Evolutionary conservation across 352 stramenopile species (phyloP), one percentile per base, ranked within the genome.

Genomic region (Phytophthora melonis): DNA sequence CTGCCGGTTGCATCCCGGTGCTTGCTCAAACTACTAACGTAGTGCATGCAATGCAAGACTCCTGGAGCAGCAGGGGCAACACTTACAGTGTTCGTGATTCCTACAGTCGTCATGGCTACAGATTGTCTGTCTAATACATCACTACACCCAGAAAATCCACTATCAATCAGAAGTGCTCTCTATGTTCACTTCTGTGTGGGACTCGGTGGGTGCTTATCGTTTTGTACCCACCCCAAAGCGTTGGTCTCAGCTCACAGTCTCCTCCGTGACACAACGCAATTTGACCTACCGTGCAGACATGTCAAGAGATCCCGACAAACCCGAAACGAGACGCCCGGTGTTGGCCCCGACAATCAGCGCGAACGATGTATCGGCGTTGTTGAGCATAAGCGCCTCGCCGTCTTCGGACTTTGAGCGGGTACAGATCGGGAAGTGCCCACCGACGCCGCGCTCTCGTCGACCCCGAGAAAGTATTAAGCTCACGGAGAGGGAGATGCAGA

Each of bases 401-500:
- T 50, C 67, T 6, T 50, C 65, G 10, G 25, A 32, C 5, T 70
- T 66, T 23, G 66, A 73, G 39, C 58, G 62, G 16, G 61, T 80
- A 14, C 63, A 41, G 1, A 68, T 77, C 32, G 72, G 72, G 9
- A 75, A 79, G 19, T 75, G 72, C 52, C 66, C 71, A 0, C 72
- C 61, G 19, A 72, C 67, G 18, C 72, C 72, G 59, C 61, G 67
- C 14, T 75, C 72, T 13, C 77, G 81, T 18, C 74, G 81, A 61
- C 76, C 78, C 14, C 75, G 86, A 55, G 68, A 75, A 62, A 70
- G 67, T 53, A 86, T 87, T 11, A 84, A 74, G 5, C 84, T 92
- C 8, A 79, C 86, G 11, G 57, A 68, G 4, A 75, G 83, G 58
- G 77, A 88, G 34, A 74, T 84, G 32, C 72, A 65, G 6, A 69